Evolutionary conservation across 2,329 filamentous ascomycete genomes (phyloP).

Genomic region (Parastagonospora avenae): DNA sequence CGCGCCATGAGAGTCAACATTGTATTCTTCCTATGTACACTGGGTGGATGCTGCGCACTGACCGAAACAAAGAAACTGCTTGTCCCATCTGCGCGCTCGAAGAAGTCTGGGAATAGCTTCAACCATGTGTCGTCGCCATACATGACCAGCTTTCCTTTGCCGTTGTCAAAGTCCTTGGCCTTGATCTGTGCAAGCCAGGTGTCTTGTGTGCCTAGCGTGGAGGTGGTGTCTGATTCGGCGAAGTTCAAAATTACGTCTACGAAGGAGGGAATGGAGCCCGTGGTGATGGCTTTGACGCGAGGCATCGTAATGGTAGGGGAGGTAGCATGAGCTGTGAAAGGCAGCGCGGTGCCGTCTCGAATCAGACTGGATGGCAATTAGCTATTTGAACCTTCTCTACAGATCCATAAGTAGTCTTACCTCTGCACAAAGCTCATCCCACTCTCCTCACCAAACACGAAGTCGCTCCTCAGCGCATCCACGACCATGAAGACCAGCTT

Average conservation of each 20-base stretch:
- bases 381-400: background rate
- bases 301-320: constrained; percentile 99
- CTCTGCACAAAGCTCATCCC: constrained; percentile 88
- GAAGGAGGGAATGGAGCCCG: constrained; percentile 97
- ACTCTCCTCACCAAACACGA: constrained; percentile 81
- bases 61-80: constrained; percentile 98
- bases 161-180: constrained; percentile 54
- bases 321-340: constrained; percentile 94
- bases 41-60: constrained; percentile 48
- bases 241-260: constrained; percentile 96
- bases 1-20: constrained; percentile 27
- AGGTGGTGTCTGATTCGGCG: constrained; percentile 89
- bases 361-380: constrained; percentile 68
- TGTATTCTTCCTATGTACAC: constrained; percentile 42
- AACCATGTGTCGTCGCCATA: constrained; percentile 99
- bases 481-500: constrained; percentile 97
- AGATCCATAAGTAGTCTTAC: constrained; percentile 53
- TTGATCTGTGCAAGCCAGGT: constrained; percentile 96
- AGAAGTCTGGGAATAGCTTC: constrained; percentile 90
- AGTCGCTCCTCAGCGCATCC: constrained; percentile 87
- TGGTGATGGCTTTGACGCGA: constrained; percentile 94
- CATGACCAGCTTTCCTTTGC: constrained; percentile 75
- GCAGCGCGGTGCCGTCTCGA: constrained; percentile 78
- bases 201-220: constrained; percentile 85
- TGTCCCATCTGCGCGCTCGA: constrained; percentile 86